Conservation (phyloP, 2,329 filamentous ascomycete species). For the Fusarium abutilonis region DNA sequence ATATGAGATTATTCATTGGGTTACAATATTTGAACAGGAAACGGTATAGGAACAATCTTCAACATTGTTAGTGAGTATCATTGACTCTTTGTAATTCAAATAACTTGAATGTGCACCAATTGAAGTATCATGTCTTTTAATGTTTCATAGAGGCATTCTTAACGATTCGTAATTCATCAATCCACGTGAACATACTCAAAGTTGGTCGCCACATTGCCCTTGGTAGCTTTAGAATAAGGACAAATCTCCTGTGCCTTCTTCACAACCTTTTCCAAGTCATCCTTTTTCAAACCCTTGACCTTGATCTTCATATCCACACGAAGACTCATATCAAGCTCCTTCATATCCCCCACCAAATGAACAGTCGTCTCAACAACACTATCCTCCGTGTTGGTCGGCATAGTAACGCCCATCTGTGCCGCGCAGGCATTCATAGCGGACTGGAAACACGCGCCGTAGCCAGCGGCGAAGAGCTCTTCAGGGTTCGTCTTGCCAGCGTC, state of each 20-base stretch:
- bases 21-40: too few species aligned
- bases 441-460: constrained; percentile 25
- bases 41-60: too few species aligned
- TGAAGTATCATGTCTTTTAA: background rate
- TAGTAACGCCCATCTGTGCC: constrained; percentile 6
- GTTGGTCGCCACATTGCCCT: constrained; percentile 9
- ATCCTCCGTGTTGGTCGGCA: constrained; percentile 16
- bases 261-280: constrained; percentile 6
- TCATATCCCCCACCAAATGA: constrained; percentile 22
- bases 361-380: constrained; percentile 24
- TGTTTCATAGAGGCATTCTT: background rate
- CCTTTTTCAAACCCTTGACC: constrained; percentile 9
- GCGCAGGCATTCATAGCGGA: constrained; percentile 26
- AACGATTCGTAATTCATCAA: background rate
- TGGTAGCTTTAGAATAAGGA: constrained; percentile 12
- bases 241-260: constrained; percentile 11
- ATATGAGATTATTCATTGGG: too few species aligned
- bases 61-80: too few species aligned
- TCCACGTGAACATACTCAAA: constrained; percentile 3
- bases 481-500: constrained; percentile 26
- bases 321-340: constrained; percentile 14
- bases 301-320: constrained; percentile 24
- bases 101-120: too few species aligned
- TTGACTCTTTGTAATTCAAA: too few species aligned
- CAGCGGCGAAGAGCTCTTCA: constrained; percentile 18